These are phyloP conservation scores for Fusarium fracticaudum DNA, from an alignment of 2,329 filamentous ascomycete genomes.

Conservation along the genomic window DNA sequence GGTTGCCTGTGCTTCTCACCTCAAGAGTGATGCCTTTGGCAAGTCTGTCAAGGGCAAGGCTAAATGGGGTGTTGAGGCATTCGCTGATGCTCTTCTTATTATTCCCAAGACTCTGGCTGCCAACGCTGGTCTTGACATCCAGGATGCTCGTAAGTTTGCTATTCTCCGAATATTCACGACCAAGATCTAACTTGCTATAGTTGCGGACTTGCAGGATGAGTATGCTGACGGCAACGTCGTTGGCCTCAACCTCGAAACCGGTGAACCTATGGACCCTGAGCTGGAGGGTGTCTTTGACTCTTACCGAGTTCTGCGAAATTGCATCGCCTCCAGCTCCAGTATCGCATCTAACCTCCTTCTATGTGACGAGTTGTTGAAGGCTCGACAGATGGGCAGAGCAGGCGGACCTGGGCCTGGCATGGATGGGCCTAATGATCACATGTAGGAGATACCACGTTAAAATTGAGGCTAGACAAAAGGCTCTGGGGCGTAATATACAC, in stretches of 20 bases:
- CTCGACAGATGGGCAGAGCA: constrained; percentile 87
- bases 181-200: constrained; percentile 54
- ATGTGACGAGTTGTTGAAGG: constrained; percentile 97
- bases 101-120: constrained; percentile 98
- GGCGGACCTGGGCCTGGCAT: constrained; percentile 71
- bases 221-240: constrained; percentile 83
- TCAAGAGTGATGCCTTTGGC: constrained; percentile 85
- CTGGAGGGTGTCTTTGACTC: constrained; percentile 95
- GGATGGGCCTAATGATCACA: constrained; percentile 67
- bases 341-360: constrained; percentile 95
- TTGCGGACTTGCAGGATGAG: constrained; percentile 89
- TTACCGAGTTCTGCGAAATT: constrained; percentile 93
- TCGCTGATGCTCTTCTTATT: constrained; percentile 91
- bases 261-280: constrained; percentile 93
- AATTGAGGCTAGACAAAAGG: constrained; percentile 51
- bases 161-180: not conserved
- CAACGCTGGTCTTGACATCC: constrained; percentile 95
- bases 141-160: constrained; percentile 83
- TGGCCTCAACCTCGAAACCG: constrained; percentile 85
- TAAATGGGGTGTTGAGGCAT: constrained; percentile 93
- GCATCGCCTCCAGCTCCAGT: constrained; percentile 90
- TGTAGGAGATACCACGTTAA: constrained; percentile 54
- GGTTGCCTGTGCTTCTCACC: constrained; percentile 86
- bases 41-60: constrained; percentile 98
- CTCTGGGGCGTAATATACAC: constrained; percentile 41